phyloP scores from a whole-genome alignment of 208 protist genomes.

The Zelonia costaricensis region DNA sequence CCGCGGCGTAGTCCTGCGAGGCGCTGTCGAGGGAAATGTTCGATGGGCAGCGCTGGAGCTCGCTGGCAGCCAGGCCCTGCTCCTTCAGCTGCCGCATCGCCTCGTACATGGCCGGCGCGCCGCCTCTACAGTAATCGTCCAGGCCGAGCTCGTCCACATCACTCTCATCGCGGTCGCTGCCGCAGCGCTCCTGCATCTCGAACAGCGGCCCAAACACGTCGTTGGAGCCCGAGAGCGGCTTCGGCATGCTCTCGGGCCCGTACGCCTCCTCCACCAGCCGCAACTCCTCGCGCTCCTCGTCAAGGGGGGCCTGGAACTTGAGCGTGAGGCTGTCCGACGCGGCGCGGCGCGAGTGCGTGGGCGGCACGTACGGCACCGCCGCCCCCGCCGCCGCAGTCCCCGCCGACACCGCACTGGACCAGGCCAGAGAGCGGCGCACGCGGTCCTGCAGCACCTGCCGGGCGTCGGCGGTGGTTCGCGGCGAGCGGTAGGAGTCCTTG shows the following conservation, averaged over 20 bases:
- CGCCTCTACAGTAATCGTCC: conserved; percentile 13
- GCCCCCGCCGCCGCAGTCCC: conserved; percentile 2
- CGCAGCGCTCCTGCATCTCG: conserved; percentile 49
- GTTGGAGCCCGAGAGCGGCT: conserved; percentile 27
- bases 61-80: not conserved
- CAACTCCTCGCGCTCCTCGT: conserved; percentile 45
- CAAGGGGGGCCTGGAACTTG: conserved; percentile 29
- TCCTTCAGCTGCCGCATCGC: conserved; percentile 9
- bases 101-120: not conserved
- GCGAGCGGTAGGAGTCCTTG: conserved; percentile 48
- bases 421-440: conserved; percentile 27
- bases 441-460: conserved; percentile 29
- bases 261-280: conserved; percentile 35
- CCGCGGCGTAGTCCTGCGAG: not conserved
- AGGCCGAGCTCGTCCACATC: conserved; percentile 26
- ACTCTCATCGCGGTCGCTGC: conserved; percentile 51
- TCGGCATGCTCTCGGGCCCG: conserved; percentile 31
- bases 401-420: no score
- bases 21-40: conserved; percentile 8
- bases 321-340: conserved; percentile 9
- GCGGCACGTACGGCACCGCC: conserved; percentile 1
- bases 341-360: conserved; percentile 8
- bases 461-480: conserved; percentile 22
- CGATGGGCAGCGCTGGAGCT: not conserved
- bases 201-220: conserved; percentile 62